Base-by-base conservation (phyloP, 306 rosid genomes). In the Cercis canadensis region DNA sequence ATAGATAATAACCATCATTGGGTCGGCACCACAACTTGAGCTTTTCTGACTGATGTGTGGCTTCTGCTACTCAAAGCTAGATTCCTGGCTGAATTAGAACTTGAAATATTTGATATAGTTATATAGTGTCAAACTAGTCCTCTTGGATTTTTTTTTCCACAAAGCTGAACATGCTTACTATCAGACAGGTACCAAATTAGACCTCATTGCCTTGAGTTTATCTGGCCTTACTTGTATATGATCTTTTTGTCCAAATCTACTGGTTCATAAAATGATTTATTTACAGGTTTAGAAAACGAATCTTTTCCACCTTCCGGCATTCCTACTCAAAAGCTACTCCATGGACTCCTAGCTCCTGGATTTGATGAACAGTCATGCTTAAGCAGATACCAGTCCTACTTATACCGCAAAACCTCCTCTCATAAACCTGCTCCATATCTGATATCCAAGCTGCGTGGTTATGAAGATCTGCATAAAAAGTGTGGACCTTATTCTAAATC, bases 401-500 rank as follows among this genome's bases (percentile, higher is more conserved):
- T 57, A 17, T 80, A 72, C 46, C 82, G 69, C 37, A 80, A 73
- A 65, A 59, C 73, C 7, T n/a, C 47, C n/a, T 66, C 69, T 2
- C 52, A 61, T 16, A 80, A 77, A 51, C 85, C 87, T 4, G 67
- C 87, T 50, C 43, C 82, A 49, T 76, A 80, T 70, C 82, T 83
- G 19, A 45, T 73, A 15, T 68, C 82, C 34, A 76, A 63, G 65
- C 72, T 83, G n/a, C 62, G 87, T 36, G 79, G 65, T 12, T 83
- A 83, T 29, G 87, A 83, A 68, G 80, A 79, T 32, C 75, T 76
- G 6, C 87, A 83, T 45, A 76, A 49, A 64, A 59, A 41, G 5
- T 83, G 85, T 37, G 87, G 87, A 50, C 87, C 84, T 14, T 49
- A 76, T 65, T 71, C 85, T 1, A 33, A 51, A 51, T 68, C 75